Conservation (phyloP, 2,329 filamentous ascomycete genomes). For the Neocatenulostroma microsporum region DNA sequence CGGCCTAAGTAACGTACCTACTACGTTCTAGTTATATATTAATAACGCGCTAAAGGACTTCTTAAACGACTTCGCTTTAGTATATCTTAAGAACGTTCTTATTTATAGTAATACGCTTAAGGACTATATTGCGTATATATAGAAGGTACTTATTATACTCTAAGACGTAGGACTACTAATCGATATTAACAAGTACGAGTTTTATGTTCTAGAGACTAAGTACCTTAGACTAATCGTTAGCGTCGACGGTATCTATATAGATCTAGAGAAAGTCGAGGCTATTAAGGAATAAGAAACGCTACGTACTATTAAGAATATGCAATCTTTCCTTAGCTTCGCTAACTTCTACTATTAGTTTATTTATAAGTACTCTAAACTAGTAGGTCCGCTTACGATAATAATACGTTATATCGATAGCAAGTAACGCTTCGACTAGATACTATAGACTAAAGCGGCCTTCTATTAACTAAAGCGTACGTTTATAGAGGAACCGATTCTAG, state of each 20-base stretch:
- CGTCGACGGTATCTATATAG: conserved; percentile 20
- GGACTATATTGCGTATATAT: neutral
- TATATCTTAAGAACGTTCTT: conserved; percentile 3
- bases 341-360: conserved; percentile 13
- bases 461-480: conserved; percentile 5
- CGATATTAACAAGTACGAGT: conserved; percentile 22
- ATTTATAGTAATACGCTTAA: neutral
- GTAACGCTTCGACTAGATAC: conserved; percentile 7
- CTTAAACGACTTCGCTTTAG: neutral
- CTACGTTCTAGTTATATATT: conserved; percentile 3
- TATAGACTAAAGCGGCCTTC: conserved; percentile 5
- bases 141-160: neutral
- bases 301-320: conserved; percentile 17
- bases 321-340: conserved; percentile 13
- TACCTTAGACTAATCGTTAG: conserved; percentile 21
- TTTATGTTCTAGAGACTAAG: conserved; percentile 23
- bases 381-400: conserved; percentile 5
- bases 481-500: neutral
- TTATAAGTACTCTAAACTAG: conserved; percentile 8
- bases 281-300: conserved; percentile 21
- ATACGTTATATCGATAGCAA: conserved; percentile 9
- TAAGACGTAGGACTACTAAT: conserved; percentile 6
- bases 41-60: neutral
- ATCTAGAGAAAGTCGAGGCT: conserved; percentile 19
- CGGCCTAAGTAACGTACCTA: neutral